Conservation (phyloP, 2,329 filamentous ascomycete species). For the Colletotrichum lentis region DNA sequence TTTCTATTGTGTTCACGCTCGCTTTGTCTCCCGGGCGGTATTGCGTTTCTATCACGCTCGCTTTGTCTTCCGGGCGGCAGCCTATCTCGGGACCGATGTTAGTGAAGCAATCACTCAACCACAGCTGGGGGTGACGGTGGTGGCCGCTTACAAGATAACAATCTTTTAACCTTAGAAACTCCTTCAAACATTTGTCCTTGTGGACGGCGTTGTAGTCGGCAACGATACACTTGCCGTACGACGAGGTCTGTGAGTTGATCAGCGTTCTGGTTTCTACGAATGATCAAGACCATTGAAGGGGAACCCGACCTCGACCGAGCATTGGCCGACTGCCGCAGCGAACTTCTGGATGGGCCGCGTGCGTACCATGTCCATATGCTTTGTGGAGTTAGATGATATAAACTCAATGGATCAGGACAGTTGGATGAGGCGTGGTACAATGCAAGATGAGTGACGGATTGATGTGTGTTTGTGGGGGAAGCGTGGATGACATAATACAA, state of each 20-base stretch:
- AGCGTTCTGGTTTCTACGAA: not conserved
- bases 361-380: slow-evolving; percentile 40
- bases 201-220: slow-evolving; percentile 88
- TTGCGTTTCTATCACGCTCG: slow-evolving; percentile 1
- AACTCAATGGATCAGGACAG: not conserved
- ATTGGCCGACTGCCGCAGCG: slow-evolving; percentile 62
- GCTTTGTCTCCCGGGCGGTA: slow-evolving; percentile 28
- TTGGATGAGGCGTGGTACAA: not conserved
- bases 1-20: not conserved
- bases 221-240: slow-evolving; percentile 91
- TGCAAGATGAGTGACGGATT: not conserved
- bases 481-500: not conserved
- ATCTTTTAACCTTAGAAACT: slow-evolving; percentile 86
- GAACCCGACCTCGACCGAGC: slow-evolving; percentile 60
- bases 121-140: not conserved
- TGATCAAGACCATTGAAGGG: not conserved
- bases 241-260: slow-evolving; percentile 68
- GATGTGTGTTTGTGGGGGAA: not conserved
- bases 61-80: slow-evolving; percentile 29
- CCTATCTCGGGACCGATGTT: slow-evolving; percentile 15
- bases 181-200: slow-evolving; percentile 87
- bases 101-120: slow-evolving; percentile 5
- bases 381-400: not conserved
- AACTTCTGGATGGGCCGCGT: slow-evolving; percentile 63
- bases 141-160: slow-evolving; percentile 78